A percentile compares a stretch with the other conserved stretches of the same genome.
Evolutionary conservation across 225 moss, liverwort and hornwort species (phyloP).

Genomic region (Takakia lepidozioides): DNA sequence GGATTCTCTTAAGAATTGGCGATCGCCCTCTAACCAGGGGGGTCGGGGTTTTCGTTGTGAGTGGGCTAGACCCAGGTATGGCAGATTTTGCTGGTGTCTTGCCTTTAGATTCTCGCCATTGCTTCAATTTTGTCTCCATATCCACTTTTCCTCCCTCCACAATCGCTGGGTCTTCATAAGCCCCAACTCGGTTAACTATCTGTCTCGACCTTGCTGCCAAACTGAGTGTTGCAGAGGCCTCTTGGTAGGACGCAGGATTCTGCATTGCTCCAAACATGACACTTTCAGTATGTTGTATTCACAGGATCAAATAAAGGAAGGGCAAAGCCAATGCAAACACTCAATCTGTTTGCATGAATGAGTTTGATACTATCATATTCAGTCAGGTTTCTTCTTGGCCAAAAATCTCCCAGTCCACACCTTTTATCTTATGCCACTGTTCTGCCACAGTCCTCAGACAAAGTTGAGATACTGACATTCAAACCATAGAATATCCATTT

Average conservation of each 20-base stretch:
- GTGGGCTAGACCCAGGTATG: slow-evolving; percentile 16
- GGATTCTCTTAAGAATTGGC: too few species aligned
- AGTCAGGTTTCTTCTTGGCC: too few species aligned
- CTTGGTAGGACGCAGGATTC: slow-evolving; percentile 20
- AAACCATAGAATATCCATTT: too few species aligned
- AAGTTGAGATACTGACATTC: too few species aligned
- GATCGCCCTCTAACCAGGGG: background rate
- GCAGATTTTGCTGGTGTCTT: slow-evolving; percentile 28
- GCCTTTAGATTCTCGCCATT: slow-evolving; percentile 24
- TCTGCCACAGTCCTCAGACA: too few species aligned
- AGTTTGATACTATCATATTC: too few species aligned
- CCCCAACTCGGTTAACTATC: slow-evolving; percentile 9
- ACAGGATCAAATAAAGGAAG: too few species aligned
- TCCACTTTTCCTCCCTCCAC: slow-evolving; percentile 19
- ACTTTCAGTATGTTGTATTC: too few species aligned
- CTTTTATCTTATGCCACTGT: too few species aligned
- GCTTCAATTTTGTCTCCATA: slow-evolving; percentile 20
- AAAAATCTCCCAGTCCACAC: too few species aligned
- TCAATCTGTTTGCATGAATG: too few species aligned
- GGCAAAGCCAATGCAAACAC: too few species aligned
- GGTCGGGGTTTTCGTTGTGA: slow-evolving; percentile 16
- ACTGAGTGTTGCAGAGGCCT: slow-evolving; percentile 13
- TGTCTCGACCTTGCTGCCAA: slow-evolving; percentile 33
- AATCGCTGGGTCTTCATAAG: slow-evolving; percentile 6
- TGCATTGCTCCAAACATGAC: slow-evolving; percentile 4